phyloP scores from a whole-genome alignment of 2,329 filamentous ascomycete genomes.

The Ampelomyces quisqualis region DNA sequence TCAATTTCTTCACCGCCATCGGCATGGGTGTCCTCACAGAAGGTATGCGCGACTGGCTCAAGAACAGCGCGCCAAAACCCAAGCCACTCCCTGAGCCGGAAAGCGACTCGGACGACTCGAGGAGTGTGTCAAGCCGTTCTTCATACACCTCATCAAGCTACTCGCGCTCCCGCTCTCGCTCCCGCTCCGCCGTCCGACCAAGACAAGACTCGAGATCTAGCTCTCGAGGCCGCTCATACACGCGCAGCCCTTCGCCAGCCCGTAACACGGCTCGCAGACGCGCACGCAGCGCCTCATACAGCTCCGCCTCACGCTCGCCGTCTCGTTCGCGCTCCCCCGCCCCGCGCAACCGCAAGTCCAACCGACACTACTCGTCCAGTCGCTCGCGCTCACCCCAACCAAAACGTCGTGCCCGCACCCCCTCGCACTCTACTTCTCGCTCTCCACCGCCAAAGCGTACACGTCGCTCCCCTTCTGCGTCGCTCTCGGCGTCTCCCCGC shows the following conservation, averaged over 20 bases:
- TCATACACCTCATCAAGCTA: constrained; percentile 35
- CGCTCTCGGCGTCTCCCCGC: neutral
- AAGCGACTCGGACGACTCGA: constrained; percentile 35
- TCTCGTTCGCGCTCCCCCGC: neutral
- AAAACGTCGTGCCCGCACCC: constrained; percentile 24
- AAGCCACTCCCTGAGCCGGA: constrained; percentile 54
- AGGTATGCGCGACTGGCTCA: constrained; percentile 86
- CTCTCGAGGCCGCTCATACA: constrained; percentile 34
- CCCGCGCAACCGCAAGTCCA: constrained; percentile 4
- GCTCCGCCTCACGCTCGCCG: constrained; percentile 20
- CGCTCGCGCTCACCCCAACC: constrained; percentile 24
- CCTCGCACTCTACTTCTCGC: constrained; percentile 16
- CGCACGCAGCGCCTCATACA: constrained; percentile 21
- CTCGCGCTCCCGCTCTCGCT: constrained; percentile 24
- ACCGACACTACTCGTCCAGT: constrained; percentile 27
- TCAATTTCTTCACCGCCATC: constrained; percentile 99
- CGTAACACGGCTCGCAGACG: constrained; percentile 24
- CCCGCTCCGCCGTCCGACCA: constrained; percentile 18
- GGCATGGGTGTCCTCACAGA: constrained; percentile 94
- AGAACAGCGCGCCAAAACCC: constrained; percentile 80
- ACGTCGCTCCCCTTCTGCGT: constrained; percentile 8
- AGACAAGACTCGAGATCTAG: constrained; percentile 26
- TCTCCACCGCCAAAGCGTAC: constrained; percentile 16
- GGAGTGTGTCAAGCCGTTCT: constrained; percentile 39
- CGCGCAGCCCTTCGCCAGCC: constrained; percentile 25